Percentiles rank a stretch among this genome's conserved stretches.
phyloP scores from a whole-genome alignment of 2,329 filamentous ascomycete species.

The Epichloe sp. region DNA sequence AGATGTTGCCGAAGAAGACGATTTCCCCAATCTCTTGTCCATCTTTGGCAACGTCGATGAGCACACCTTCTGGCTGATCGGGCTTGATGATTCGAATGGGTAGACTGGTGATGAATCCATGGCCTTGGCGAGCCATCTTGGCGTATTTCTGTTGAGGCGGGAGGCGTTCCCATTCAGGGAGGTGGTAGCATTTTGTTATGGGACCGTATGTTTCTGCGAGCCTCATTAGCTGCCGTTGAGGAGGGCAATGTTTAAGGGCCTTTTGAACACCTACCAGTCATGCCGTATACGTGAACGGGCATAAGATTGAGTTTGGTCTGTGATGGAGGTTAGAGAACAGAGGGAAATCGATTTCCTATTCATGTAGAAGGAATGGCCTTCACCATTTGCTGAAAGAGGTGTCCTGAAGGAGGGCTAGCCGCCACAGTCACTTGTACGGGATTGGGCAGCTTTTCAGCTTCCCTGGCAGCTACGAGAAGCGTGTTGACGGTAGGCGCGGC shows the following conservation, averaged over 20 bases:
- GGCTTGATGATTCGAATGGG: slow-evolving; percentile 73
- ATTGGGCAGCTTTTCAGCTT: slow-evolving; percentile 55
- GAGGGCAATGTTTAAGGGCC: too few species aligned
- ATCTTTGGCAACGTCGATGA: slow-evolving; percentile 33
- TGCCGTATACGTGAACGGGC: slow-evolving; percentile 87
- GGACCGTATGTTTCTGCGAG: slow-evolving; percentile 76
- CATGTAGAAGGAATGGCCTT: background rate
- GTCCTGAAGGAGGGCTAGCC: slow-evolving; percentile 76
- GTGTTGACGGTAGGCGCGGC: slow-evolving; percentile 96
- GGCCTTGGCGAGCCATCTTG: slow-evolving; percentile 86
- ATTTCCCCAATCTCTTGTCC: slow-evolving; percentile 44
- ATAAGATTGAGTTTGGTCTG: slow-evolving; percentile 58
- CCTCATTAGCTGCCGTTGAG: background rate
- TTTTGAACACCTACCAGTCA: slow-evolving; percentile 31
- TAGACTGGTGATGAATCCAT: slow-evolving; percentile 75
- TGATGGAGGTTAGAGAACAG: background rate
- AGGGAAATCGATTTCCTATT: too few species aligned
- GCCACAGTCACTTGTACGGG: slow-evolving; percentile 83
- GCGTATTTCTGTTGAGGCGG: slow-evolving; percentile 65
- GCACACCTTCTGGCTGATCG: slow-evolving; percentile 49
- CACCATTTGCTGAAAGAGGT: slow-evolving; percentile 90
- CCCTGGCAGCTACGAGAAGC: slow-evolving; percentile 65
- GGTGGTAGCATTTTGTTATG: slow-evolving; percentile 82
- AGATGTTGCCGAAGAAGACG: slow-evolving; percentile 84
- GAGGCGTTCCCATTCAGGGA: slow-evolving; percentile 73